Base-by-base conservation (phyloP, 352 stramenopile genomes). In the Phytophthora meadii region DNA sequence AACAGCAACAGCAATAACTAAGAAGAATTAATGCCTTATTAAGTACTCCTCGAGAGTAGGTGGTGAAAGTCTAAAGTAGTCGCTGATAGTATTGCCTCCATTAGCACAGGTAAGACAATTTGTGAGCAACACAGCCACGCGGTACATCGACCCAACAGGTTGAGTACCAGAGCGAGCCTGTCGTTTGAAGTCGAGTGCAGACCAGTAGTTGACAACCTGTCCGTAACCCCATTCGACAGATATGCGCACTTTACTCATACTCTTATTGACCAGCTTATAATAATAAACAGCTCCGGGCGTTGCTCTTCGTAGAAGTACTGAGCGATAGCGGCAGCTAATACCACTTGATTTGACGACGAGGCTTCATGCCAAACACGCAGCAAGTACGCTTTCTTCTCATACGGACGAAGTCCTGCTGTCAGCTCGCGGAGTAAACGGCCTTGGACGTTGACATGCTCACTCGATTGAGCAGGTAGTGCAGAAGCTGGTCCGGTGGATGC, bases 241-340 rank as follows among this genome's bases (percentile, higher is more conserved):
- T 27, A 46, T 9, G 22, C 40, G 14, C 15, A 46, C 40, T 9
- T 46, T 46, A 36, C 40, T 46, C 40, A 46, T 46, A 17, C 40
- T 46, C 40, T 46, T 46, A 14, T 25, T 46, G n/a, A 24, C 40
- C 11, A n/a, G 40, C n/a, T 46, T 46, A n/a, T n/a, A n/a, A n/a
- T 25, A 19, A 19, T 19, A 19, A 19, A 19, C 19, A 19, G 19
- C 19, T 19, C 19, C 19, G 19, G 19, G 19, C 19, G 19, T 19
- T 19, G 19, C 19, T 19, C 19, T 19, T 19, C 19, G 19, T 19
- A 19, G 19, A 19, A 19, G 19, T 19, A 19, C 19, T 19, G 19
- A 1, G 19, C 19, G 19, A 19, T 19, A 19, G 19, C 19, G 19
- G 19, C 19, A 19, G 19, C 19, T 19, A 19, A 19, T 19, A 19